phyloP scores from a whole-genome alignment of 2,329 filamentous ascomycete species.

The Fusarium papillatum region DNA sequence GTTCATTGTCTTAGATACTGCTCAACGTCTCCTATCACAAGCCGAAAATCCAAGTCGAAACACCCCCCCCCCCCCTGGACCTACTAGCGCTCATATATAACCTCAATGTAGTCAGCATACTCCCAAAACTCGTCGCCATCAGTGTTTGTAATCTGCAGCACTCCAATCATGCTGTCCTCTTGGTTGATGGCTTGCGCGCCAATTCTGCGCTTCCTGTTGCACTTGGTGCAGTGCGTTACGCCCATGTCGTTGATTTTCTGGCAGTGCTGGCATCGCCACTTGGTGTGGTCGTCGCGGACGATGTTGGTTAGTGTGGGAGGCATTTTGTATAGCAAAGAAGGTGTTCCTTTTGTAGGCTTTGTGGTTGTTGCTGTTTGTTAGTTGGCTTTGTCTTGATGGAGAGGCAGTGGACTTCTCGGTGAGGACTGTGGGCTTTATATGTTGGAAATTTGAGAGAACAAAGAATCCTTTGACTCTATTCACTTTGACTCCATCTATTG shows the following conservation, averaged over 20 bases:
- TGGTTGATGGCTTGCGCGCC: not conserved
- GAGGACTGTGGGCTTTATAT: not conserved
- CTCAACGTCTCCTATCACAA: not conserved
- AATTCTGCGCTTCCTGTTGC: not conserved
- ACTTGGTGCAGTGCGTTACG: not conserved
- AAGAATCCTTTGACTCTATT: not conserved
- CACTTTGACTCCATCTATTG: not conserved
- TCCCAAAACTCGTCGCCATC: not conserved
- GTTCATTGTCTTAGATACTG: not conserved
- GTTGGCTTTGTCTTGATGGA: not conserved
- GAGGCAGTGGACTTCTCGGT: not conserved
- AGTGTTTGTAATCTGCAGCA: not conserved
- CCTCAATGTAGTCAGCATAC: not conserved
- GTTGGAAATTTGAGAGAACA: not conserved
- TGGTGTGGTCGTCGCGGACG: not conserved
- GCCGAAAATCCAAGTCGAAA: not conserved
- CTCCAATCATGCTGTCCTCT: not conserved
- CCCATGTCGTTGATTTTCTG: not conserved
- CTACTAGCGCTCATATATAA: not conserved
- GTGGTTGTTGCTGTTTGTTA: not conserved
- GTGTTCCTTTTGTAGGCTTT: not conserved
- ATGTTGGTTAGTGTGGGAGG: not conserved
- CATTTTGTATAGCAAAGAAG: not conserved
- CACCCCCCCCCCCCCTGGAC: not conserved
- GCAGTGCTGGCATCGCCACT: not conserved